A percentile compares a stretch with the other conserved stretches of the same genome.
phyloP scores from a whole-genome alignment of 1,284 basidiomycete genomes.

The Ceratobasidium sp. region DNA sequence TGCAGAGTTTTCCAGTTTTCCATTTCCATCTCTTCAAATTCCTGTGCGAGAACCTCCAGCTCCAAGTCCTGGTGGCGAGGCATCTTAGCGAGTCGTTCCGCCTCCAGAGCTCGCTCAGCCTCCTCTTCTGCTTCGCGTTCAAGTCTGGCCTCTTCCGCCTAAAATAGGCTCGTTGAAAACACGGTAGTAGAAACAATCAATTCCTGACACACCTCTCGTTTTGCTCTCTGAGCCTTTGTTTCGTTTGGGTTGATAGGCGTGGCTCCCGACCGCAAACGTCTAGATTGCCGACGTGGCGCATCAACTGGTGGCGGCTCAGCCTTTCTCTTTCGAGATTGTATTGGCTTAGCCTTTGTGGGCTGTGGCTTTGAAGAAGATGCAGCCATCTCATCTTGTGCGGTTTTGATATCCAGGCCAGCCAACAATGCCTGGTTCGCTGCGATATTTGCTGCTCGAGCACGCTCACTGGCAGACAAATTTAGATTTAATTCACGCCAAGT shows the following conservation, averaged over 20 bases:
- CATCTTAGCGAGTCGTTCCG: conserved; percentile 56
- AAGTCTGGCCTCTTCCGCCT: conserved; percentile 27
- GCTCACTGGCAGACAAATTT: conserved; percentile 59
- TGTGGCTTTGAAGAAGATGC: conserved; percentile 44
- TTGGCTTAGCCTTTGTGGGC: conserved; percentile 56
- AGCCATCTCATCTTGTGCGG: conserved; percentile 61
- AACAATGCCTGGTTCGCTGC: conserved; percentile 76
- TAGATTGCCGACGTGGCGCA: conserved; percentile 60
- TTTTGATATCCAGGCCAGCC: conserved; percentile 69
- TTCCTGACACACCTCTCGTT: conserved; percentile 66
- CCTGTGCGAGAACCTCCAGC: conserved; percentile 55
- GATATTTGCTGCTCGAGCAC: conserved; percentile 77
- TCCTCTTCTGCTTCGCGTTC: conserved; percentile 39
- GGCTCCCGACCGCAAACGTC: conserved; percentile 59
- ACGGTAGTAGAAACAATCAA: too few species aligned
- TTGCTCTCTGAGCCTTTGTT: conserved; percentile 65
- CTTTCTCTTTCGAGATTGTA: conserved; percentile 60
- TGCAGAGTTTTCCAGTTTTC: conserved; percentile 57
- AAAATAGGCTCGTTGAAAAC: background rate
- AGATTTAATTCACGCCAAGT: background rate
- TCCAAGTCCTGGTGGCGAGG: conserved; percentile 72
- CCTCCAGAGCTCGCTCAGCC: conserved; percentile 25
- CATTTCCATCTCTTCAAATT: conserved; percentile 58
- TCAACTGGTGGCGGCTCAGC: conserved; percentile 24
- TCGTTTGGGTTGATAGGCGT: conserved; percentile 62